A percentile compares a stretch with the other conserved stretches of the same genome.
These are phyloP conservation scores for Dothistroma pini DNA, from an alignment of 2,329 filamentous ascomycete genomes.

Conservation along the genomic window DNA sequence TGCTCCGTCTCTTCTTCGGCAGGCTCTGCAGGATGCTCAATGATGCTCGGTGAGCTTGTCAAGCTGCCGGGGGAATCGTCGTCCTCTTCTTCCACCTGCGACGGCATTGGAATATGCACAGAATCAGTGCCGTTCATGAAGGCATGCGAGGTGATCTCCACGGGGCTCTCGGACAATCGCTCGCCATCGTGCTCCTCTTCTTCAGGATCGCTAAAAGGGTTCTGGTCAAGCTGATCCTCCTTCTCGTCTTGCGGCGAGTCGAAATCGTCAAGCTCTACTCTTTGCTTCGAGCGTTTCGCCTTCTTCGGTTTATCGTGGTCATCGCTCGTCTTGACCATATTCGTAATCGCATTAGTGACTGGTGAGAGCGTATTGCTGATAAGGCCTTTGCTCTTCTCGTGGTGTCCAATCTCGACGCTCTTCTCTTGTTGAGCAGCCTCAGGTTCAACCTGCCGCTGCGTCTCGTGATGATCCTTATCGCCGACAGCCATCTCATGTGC, in stretches of 20 bases:
- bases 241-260: constrained; percentile 53
- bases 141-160: constrained; percentile 56
- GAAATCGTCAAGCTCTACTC: constrained; percentile 67
- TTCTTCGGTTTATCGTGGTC: constrained; percentile 51
- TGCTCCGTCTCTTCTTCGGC: constrained; percentile 16
- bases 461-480: constrained; percentile 35
- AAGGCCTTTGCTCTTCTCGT: constrained; percentile 15
- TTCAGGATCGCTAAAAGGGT: constrained; percentile 42
- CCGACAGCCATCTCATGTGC: constrained; percentile 41
- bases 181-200: constrained; percentile 35
- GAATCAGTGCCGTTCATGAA: constrained; percentile 39
- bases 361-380: constrained; percentile 26
- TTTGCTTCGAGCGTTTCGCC: constrained; percentile 57
- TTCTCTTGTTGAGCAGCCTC: constrained; percentile 11
- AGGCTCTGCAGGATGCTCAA: constrained; percentile 28
- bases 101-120: constrained; percentile 34
- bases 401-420: not conserved
- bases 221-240: constrained; percentile 40
- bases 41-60: constrained; percentile 31
- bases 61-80: constrained; percentile 26
- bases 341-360: constrained; percentile 36
- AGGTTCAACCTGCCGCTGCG: constrained; percentile 6
- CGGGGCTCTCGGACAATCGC: constrained; percentile 63
- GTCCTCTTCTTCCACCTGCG: constrained; percentile 21
- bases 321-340: constrained; percentile 41